These are phyloP conservation scores for Tremella fuciformis DNA, from an alignment of 768 basidiomycete genomes.

Conservation along the genomic window DNA sequence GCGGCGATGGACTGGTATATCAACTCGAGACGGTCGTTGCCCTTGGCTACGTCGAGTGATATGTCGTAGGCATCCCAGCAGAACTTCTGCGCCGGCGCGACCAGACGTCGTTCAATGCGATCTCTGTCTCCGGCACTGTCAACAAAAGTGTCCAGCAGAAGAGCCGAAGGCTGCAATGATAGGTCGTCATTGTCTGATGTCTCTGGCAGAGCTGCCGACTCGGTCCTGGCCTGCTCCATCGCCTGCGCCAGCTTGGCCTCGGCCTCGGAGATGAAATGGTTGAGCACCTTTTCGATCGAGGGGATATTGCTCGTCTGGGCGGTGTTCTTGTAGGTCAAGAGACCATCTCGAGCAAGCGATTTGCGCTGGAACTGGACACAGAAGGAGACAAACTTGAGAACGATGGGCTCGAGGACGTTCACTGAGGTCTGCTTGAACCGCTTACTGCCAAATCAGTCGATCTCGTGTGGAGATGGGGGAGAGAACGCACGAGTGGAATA, in stretches of 20 bases:
- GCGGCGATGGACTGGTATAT: slow-evolving; percentile 97
- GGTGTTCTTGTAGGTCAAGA: slow-evolving; percentile 97
- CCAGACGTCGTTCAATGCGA: slow-evolving; percentile 86
- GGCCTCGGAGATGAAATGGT: slow-evolving; percentile 64
- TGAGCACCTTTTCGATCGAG: slow-evolving; percentile 88
- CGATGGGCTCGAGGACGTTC: slow-evolving; percentile 86
- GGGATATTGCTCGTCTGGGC: slow-evolving; percentile 87
- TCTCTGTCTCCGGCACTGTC: slow-evolving; percentile 65
- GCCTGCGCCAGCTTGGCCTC: slow-evolving; percentile 51
- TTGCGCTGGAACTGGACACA: slow-evolving; percentile 94
- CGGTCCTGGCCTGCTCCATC: slow-evolving; percentile 51
- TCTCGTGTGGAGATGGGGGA: not conserved
- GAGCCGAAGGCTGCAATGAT: slow-evolving; percentile 88
- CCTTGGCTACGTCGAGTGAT: slow-evolving; percentile 90
- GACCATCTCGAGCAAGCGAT: slow-evolving; percentile 85
- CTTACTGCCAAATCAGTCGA: slow-evolving; percentile 56
- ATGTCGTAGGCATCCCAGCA: slow-evolving; percentile 99
- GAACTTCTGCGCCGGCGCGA: slow-evolving; percentile 97
- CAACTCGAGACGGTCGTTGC: slow-evolving; percentile 83
- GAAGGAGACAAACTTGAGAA: slow-evolving; percentile 91
- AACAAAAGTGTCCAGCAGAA: slow-evolving; percentile 83
- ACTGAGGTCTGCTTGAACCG: slow-evolving; percentile 89
- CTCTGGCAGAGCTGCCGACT: slow-evolving; percentile 43
- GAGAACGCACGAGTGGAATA: slow-evolving; percentile 48
- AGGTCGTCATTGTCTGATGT: slow-evolving; percentile 79